Evolutionary conservation across 768 basidiomycete species (phyloP), one percentile per base, ranked within the genome.

Genomic region (Dioszegia hungarica): DNA sequence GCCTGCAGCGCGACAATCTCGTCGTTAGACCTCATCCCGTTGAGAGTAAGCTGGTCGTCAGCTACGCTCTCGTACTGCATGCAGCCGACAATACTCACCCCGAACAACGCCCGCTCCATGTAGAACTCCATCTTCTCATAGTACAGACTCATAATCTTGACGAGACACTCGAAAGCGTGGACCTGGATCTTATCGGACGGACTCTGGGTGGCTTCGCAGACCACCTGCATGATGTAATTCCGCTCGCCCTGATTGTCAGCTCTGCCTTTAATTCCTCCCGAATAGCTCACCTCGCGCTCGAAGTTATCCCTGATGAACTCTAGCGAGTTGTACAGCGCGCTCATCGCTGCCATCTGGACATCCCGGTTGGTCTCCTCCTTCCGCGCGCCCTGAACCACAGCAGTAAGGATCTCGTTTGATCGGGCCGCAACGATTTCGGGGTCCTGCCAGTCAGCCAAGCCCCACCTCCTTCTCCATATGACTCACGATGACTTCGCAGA

Each of bases 151-250:
- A 99, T 98, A 72, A 97, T 95, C 69, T 86, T 84, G 28, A 98
- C 94, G 14, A 99, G 80, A 77, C 89, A 91, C 74, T 95, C 92
- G 68, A 95, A 99, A 4, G 95, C 87, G 28, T 86, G 90, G n/a
- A 95, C 88, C 79, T 98, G 94, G 33, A 98, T 92, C 33, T 81
- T 77, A 2, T 87, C 84, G 1, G 85, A 77, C 0, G 82, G 59
- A 66, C 86, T 92, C 76, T 98, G 95, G 0, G 95, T 98, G 0
- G 94, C 94, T 73, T 98, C 95, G 74, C 95, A 99, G 17, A 98
- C 89, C 39, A 98, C 92, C 79, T 99, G 95, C 95, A 99, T 99
- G 77, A 99, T 98, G 79, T 95, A 98, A 78, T 98, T 99, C 45
- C 95, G 85, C 77, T 99, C 95, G 65, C 95, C 95, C 91, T 98